Base-by-base conservation (phyloP, 2,329 filamentous ascomycete species). In the Botrytis paeoniae region DNA sequence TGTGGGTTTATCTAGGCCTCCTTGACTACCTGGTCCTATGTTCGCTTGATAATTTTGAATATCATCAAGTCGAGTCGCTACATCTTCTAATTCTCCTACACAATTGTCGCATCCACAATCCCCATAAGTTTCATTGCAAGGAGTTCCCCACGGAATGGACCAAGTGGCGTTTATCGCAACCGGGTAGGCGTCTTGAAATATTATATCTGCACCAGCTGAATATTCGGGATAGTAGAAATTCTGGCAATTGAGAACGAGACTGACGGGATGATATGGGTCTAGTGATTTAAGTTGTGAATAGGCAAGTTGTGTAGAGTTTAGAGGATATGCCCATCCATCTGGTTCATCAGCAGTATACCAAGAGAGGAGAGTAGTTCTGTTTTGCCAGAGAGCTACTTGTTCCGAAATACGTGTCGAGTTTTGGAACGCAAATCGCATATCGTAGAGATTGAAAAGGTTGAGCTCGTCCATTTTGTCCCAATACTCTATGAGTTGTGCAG, bases 341-440 rank as follows among this genome's bases (percentile, higher is more conserved):
- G 85, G 84, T 74, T 87, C 86, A 75, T 88, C 86, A 25, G 82
- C 81, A 83, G 89, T 89, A n/a, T 89, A 81, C 10, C 86, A 76
- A 45, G 90, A 80, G 0, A 89, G 87, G 0, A 84, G 81, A 2
- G 76, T 78, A 85, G 80, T 77, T 8, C 78, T 73, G 70, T 80
- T 75, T 54, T 76, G 74, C 77, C 77, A 80, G 5, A 78, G 64
- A 3, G 66, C 74, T 8, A 80, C 78, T 71, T 80, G 79, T 16
- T 77, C 75, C 3, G 59, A 63, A 8, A 80, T 80, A 88, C 89
- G 20, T 1, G 79, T 79, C 3, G 69, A 48, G 64, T 80, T 80
- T 57, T 76, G 76, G 63, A 79, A 80, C 0, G 77, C 75, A 45
- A 78, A 79, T 20, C 79, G 75, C 77, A 80, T 77, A 25, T 80